Percentiles rank a stretch among this genome's conserved stretches.
These are phyloP conservation scores for Vachellia pachyceras DNA, from an alignment of 306 rosid genomes.

Conservation along the genomic window DNA sequence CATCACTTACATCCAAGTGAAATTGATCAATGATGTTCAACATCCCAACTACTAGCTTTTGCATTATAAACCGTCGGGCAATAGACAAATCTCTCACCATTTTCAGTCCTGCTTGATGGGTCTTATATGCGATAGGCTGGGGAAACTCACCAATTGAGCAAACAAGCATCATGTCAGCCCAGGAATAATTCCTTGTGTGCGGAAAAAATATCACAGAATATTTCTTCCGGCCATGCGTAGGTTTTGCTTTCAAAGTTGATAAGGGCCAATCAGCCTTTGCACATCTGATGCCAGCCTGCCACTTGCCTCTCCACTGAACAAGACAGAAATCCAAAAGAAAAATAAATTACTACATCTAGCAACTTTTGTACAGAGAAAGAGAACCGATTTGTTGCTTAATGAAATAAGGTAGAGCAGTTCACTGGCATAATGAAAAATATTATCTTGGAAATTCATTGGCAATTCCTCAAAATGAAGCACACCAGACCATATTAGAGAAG, in stretches of 20 bases:
- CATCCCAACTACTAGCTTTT: constrained; percentile 87
- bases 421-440: constrained; percentile 2
- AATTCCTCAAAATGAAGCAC: constrained; percentile 22
- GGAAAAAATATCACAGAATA: constrained; percentile 93
- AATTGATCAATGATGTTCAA: constrained; percentile 84
- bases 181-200: constrained; percentile 85
- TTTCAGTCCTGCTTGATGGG: constrained; percentile 76
- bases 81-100: constrained; percentile 78
- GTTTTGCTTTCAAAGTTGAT: constrained; percentile 93
- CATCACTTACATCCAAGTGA: constrained; percentile 75
- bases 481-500: constrained; percentile 29
- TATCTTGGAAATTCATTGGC: constrained; percentile 18
- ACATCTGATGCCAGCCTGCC: constrained; percentile 98
- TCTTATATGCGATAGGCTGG: constrained; percentile 82
- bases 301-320: constrained; percentile 95
- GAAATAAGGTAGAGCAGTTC: constrained; percentile 30
- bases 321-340: constrained; percentile 38
- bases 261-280: constrained; percentile 96
- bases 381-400: constrained; percentile 7
- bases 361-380: constrained; percentile 20
- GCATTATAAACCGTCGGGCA: constrained; percentile 89
- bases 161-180: constrained; percentile 93
- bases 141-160: constrained; percentile 79
- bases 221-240: constrained; percentile 91
- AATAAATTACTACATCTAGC: constrained; percentile 40